Percentiles rank a stretch among this genome's conserved stretches.
These are phyloP conservation scores for Hypoxylon sp. DNA, from an alignment of 2,329 filamentous ascomycete species.

Conservation along the genomic window DNA sequence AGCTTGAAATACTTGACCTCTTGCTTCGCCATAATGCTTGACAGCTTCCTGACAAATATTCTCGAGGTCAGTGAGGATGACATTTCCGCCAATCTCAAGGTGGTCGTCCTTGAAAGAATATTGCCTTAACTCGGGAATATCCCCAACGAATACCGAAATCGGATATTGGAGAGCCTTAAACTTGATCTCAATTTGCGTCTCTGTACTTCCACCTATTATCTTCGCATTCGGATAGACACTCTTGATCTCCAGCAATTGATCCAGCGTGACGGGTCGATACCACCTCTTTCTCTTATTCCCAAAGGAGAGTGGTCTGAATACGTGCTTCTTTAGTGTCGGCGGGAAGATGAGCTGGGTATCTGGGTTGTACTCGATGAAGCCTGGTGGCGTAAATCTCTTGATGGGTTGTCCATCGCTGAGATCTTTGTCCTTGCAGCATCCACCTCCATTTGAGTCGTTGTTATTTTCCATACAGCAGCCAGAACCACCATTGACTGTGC, in stretches of 20 bases:
- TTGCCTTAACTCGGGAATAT: slow-evolving; percentile 88
- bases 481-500: slow-evolving; percentile 60
- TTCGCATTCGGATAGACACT: slow-evolving; percentile 85
- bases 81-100: slow-evolving; percentile 93
- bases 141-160: slow-evolving; percentile 90
- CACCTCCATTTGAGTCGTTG: slow-evolving; percentile 62
- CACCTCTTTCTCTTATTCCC: slow-evolving; percentile 95
- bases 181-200: slow-evolving; percentile 98
- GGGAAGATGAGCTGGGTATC: slow-evolving; percentile 97
- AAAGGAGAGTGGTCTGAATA: slow-evolving; percentile 84
- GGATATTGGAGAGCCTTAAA: slow-evolving; percentile 95
- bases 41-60: slow-evolving; percentile 83
- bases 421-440: slow-evolving; percentile 76
- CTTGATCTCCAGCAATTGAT: slow-evolving; percentile 94
- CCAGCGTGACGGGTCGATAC: slow-evolving; percentile 88
- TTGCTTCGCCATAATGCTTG: slow-evolving; percentile 77
- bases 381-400: slow-evolving; percentile 83
- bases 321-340: slow-evolving; percentile 82
- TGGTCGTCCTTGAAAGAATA: slow-evolving; percentile 83
- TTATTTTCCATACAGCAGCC: slow-evolving; percentile 80
- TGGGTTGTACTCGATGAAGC: slow-evolving; percentile 93
- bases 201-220: slow-evolving; percentile 94
- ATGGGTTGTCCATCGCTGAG: slow-evolving; percentile 64
- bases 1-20: slow-evolving; percentile 85
- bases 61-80: slow-evolving; percentile 92